These are phyloP conservation scores for Rhizopogon vulgaris DNA, from an alignment of 768 basidiomycete species.

Conservation along the genomic window DNA sequence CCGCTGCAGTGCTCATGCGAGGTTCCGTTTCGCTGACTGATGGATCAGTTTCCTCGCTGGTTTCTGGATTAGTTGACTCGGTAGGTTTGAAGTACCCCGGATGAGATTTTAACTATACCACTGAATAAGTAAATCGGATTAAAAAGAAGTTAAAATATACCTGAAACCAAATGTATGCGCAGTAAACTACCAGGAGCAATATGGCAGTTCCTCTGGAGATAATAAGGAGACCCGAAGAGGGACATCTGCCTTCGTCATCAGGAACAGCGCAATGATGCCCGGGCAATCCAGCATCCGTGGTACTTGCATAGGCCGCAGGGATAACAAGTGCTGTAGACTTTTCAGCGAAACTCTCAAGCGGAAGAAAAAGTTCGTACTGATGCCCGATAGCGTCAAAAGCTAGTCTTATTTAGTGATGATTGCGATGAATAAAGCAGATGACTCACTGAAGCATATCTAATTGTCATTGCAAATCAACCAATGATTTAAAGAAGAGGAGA, in stretches of 20 bases:
- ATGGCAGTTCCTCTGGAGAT: slow-evolving; percentile 82
- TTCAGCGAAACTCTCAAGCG: slow-evolving; percentile 1
- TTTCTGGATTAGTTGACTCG: slow-evolving; percentile 20
- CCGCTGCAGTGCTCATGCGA: slow-evolving; percentile 68
- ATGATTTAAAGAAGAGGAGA: not conserved
- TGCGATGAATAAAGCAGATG: not conserved
- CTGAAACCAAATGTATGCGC: slow-evolving; percentile 73
- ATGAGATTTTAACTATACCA: slow-evolving; percentile 63
- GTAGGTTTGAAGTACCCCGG: slow-evolving; percentile 43
- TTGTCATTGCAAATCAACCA: not conserved
- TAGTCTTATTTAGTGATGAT: slow-evolving; percentile 17
- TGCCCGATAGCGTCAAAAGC: slow-evolving; percentile 83
- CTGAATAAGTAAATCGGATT: slow-evolving; percentile 4
- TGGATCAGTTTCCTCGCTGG: slow-evolving; percentile 20
- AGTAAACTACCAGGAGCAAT: slow-evolving; percentile 67
- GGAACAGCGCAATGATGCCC: slow-evolving; percentile 1
- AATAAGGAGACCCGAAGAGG: slow-evolving; percentile 48
- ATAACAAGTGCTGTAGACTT: slow-evolving; percentile 67
- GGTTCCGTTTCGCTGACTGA: slow-evolving; percentile 14
- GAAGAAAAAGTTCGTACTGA: slow-evolving; percentile 46
- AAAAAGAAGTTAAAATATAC: slow-evolving; percentile 27
- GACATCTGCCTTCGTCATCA: slow-evolving; percentile 10
- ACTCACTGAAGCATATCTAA: slow-evolving; percentile 34
- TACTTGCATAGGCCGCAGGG: slow-evolving; percentile 77
- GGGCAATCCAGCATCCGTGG: slow-evolving; percentile 17